Base-by-base conservation (phyloP, 768 basidiomycete species). In the Pulveroboletus ravenelii region DNA sequence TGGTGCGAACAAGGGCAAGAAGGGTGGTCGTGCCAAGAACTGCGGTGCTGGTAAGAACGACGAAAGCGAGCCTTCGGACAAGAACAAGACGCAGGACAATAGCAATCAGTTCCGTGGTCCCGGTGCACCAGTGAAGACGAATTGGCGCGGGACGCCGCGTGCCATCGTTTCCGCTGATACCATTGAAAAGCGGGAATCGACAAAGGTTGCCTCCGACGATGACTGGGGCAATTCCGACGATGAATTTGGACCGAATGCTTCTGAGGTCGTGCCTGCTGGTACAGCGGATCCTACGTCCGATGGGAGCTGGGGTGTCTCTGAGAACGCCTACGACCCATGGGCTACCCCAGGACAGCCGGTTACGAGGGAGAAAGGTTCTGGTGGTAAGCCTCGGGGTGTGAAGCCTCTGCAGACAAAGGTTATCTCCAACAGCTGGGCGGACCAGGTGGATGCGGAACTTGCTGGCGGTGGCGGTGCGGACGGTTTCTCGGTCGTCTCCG, bases 111-210 rank as follows among this genome's bases (percentile, higher is more conserved):
- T 65, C 55, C 55, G 63, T 15, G 66, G 67, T 23, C 50, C 63
- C 10, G 66, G 67, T 10, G 67, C 63, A 3, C 61, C 65, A 2
- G 61, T 67, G 42, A 69, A 41, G 55, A 67, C 59, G 1, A 67
- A 61, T 34, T 67, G 66, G 66, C 63, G 63, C 5, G 63, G 65
- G 0, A 34, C 54, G 12, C 63, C 67, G 14, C 61, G 67, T 5
- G 50, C 47, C 13, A 63, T 69, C 25, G 59, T 67, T 3, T 51
- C 65, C 14, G 50, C 60, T 0, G 65, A 58, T 32, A 31, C 50
- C 14, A 57, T 67, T 0, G 67, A 63, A 52, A 40, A 59, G 41
- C 59, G 59, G 27, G 67, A 67, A 7, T 40, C 52, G 17, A 13
- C 42, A 14, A 52, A 58, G 20, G 41, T 5, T 25, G 41, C 38